Percentiles rank a stretch among this genome's conserved stretches.
Evolutionary conservation across 768 basidiomycete species (phyloP).

Genomic region (Tulasnella sp.): DNA sequence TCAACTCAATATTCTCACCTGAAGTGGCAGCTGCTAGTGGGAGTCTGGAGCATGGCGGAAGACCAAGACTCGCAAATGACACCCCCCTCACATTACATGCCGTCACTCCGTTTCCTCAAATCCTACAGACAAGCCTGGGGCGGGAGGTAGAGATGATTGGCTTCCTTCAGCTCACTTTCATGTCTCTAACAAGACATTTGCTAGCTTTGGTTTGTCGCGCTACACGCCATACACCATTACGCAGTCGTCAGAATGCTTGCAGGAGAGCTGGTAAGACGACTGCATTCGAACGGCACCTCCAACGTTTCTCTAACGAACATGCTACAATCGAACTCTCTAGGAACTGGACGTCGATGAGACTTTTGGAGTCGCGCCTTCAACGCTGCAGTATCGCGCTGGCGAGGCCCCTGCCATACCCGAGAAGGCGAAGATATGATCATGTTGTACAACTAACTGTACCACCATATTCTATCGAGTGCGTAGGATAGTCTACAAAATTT

Average conservation of each 20-base stretch:
- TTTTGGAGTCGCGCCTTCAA: conserved; percentile 85
- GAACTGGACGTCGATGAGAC: conserved; percentile 64
- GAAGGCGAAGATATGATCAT: conserved; percentile 21
- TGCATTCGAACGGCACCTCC: neutral
- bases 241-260: conserved; percentile 86
- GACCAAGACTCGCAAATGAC: conserved; percentile 50
- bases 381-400: conserved; percentile 58
- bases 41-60: conserved; percentile 38
- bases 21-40: conserved; percentile 25
- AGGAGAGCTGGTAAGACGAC: conserved; percentile 64
- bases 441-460: neutral
- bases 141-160: conserved; percentile 55
- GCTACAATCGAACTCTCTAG: conserved; percentile 41
- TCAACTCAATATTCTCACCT: conserved; percentile 36
- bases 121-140: conserved; percentile 74
- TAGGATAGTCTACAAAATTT: neutral
- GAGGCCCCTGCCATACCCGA: conserved; percentile 18
- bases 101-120: conserved; percentile 72
- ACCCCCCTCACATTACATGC: conserved; percentile 70
- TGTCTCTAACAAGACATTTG: neutral
- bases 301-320: conserved; percentile 15
- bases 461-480: neutral
- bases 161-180: neutral
- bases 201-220: conserved; percentile 79
- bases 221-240: conserved; percentile 90